Conservation (phyloP, 78 protist species). For the Dictyostelium brefeldianum region DNA sequence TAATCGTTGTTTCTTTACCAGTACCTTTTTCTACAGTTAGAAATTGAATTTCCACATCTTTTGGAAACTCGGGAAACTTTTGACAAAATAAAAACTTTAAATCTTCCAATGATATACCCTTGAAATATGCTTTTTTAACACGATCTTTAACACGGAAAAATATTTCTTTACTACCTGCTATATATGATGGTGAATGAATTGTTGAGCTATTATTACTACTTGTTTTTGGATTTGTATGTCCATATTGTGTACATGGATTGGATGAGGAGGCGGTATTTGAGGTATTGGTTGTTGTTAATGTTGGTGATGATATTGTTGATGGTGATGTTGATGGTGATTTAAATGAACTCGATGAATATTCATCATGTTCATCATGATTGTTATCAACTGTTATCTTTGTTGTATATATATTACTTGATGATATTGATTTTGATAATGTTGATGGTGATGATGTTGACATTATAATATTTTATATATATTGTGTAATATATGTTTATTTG, state of each 20-base stretch:
- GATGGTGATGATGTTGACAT: background rate
- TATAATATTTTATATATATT: too few relatives aligned
- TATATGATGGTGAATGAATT: slow-evolving; percentile 2
- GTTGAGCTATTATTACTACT: background rate
- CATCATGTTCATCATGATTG: slow-evolving; percentile 7
- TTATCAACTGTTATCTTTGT: slow-evolving; percentile 2
- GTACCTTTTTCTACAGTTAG: background rate
- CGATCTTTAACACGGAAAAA: slow-evolving; percentile 76
- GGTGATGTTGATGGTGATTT: slow-evolving; percentile 5
- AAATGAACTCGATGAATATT: background rate
- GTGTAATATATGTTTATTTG: too few relatives aligned
- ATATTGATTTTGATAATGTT: background rate
- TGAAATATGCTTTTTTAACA: slow-evolving; percentile 68
- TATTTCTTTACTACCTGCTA: slow-evolving; percentile 28
- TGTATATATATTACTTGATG: slow-evolving; percentile 9
- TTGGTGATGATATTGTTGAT: background rate
- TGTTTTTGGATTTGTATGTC: background rate
- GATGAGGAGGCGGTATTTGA: background rate
- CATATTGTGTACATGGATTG: background rate
- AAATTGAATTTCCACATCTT: slow-evolving; percentile 51
- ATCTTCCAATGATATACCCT: slow-evolving; percentile 50
- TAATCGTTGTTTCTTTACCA: slow-evolving; percentile 31
- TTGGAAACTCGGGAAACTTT: slow-evolving; percentile 75
- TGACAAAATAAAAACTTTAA: slow-evolving; percentile 29
- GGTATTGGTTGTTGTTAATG: background rate